Evolutionary conservation across 2,329 filamentous ascomycete genomes (phyloP).

Genomic region (Diaporthe sp.): DNA sequence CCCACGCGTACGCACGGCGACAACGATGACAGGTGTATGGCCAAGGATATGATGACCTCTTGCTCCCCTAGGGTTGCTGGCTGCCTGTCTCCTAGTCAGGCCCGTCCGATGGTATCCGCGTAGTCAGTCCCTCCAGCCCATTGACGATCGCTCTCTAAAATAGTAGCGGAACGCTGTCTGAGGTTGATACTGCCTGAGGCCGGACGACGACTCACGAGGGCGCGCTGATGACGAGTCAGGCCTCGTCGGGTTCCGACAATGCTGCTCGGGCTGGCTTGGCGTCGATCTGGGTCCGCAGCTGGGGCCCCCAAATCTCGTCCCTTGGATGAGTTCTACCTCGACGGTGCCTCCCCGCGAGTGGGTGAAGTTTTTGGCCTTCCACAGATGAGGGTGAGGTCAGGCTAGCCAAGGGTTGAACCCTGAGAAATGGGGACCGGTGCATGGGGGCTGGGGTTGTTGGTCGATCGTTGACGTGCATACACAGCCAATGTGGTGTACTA

Average conservation of each 20-base stretch:
- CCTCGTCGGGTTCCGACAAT: conserved; percentile 17
- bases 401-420: conserved; percentile 15
- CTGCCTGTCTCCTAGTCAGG: not conserved
- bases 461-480: conserved; percentile 29
- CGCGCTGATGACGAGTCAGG: conserved; percentile 25
- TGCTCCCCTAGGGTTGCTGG: not conserved
- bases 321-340: not conserved
- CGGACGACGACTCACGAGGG: conserved; percentile 24
- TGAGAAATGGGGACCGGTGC: not conserved
- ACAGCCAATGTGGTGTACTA: not conserved
- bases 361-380: not conserved
- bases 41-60: not conserved
- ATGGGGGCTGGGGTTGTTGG: not conserved
- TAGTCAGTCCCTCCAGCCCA: conserved; percentile 4
- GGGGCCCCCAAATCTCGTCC: conserved; percentile 19
- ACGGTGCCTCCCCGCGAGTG: not conserved
- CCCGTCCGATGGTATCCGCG: conserved; percentile 9
- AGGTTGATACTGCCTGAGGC: conserved; percentile 14
- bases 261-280: conserved; percentile 14
- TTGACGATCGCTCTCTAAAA: conserved; percentile 28
- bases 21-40: not conserved
- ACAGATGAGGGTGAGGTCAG: not conserved
- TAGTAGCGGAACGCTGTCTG: conserved; percentile 28
- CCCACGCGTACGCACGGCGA: conserved; percentile 20
- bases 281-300: conserved; percentile 17